phyloP scores from a whole-genome alignment of 352 stramenopile species.

The Pythium vanterpoolii region DNA sequence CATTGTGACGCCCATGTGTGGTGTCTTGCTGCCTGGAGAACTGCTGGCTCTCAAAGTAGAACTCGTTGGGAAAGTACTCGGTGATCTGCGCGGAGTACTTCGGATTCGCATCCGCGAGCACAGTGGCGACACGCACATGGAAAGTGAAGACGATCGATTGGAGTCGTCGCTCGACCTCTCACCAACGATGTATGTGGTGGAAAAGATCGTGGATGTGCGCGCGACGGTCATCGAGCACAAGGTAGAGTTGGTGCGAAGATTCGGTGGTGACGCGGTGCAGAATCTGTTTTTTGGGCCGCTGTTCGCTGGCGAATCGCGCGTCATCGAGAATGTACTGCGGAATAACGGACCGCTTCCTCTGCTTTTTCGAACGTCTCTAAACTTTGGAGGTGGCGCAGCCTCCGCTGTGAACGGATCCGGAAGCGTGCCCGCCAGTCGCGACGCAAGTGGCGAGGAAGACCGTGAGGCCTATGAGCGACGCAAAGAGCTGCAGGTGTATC shows the following conservation, averaged over 20 bases:
- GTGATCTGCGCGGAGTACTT: constrained; percentile 6
- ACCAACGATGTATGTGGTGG: constrained; percentile 20
- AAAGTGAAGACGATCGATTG: constrained; percentile 9
- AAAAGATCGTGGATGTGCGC: constrained; percentile 80
- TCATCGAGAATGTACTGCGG: constrained; percentile 59
- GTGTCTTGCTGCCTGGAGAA: constrained; percentile 19
- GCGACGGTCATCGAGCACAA: constrained; percentile 82
- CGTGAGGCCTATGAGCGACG: constrained; percentile 60
- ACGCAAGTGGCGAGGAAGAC: constrained; percentile 39
- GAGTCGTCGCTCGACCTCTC: constrained; percentile 4
- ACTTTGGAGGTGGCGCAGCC: constrained; percentile 26
- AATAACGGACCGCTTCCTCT: constrained; percentile 79
- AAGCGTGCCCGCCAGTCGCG: not conserved
- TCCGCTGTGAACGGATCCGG: not conserved
- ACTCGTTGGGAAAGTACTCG: constrained; percentile 7
- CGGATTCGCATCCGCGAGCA: constrained; percentile 21
- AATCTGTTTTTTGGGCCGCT: constrained; percentile 69
- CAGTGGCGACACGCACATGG: constrained; percentile 1
- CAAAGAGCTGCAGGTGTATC: constrained; percentile 64
- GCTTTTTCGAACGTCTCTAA: constrained; percentile 55
- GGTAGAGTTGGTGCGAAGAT: constrained; percentile 69
- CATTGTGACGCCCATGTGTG: constrained; percentile 32
- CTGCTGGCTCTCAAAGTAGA: constrained; percentile 14
- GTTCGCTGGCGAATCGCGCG: constrained; percentile 54
- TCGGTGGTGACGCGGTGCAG: constrained; percentile 40